phyloP scores from a whole-genome alignment of 371 early-diverging fungal species.

The Apophysomyces ossiformis region DNA sequence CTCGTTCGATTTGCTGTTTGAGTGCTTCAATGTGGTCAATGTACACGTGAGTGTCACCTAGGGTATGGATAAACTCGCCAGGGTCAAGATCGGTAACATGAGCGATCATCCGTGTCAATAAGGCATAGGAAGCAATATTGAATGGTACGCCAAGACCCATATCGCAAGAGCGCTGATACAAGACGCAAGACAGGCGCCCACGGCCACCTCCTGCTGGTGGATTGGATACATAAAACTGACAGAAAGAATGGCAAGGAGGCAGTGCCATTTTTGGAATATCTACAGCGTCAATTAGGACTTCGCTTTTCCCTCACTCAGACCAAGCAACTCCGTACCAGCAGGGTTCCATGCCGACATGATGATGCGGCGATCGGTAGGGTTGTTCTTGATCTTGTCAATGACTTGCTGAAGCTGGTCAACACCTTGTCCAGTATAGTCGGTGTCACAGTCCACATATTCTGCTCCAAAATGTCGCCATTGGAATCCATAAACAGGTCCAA shows the following conservation, averaged over 20 bases:
- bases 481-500: conserved; percentile 99
- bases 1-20: conserved; percentile 80
- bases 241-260: conserved; percentile 97
- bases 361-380: conserved; percentile 93
- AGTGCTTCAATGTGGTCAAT: conserved; percentile 93
- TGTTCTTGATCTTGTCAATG: conserved; percentile 84
- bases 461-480: conserved; percentile 99
- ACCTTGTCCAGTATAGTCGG: conserved; percentile 94
- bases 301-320: not conserved
- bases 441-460: conserved; percentile 84
- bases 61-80: conserved; percentile 92
- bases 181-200: conserved; percentile 83
- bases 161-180: conserved; percentile 99
- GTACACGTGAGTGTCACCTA: conserved; percentile 99
- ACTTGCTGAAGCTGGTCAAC: conserved; percentile 95
- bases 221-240: conserved; percentile 91
- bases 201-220: conserved; percentile 51
- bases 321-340: conserved; percentile 60
- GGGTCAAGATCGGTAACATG: conserved; percentile 89
- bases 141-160: conserved; percentile 99
- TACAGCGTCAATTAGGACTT: conserved; percentile 17
- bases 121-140: conserved; percentile 98
- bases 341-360: conserved; percentile 99
- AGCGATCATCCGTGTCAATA: conserved; percentile 95
- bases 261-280: conserved; percentile 88